Conservation (phyloP, 2,329 filamentous ascomycete genomes). For the Trichoderma brevicompactum region DNA sequence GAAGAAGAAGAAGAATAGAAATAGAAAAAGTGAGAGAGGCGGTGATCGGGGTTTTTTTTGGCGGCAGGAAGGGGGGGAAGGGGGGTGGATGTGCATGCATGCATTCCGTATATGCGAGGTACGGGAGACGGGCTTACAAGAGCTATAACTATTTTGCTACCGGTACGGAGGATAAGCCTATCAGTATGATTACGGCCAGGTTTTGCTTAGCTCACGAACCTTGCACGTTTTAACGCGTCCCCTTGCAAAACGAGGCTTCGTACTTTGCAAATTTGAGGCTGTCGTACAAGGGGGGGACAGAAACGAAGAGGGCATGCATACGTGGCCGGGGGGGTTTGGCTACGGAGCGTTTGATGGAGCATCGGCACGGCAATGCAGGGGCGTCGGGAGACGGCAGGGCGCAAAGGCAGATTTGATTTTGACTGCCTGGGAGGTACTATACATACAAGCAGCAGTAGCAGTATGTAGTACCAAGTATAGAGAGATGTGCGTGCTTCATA, state of each 20-base stretch:
- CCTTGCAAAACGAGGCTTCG: neutral
- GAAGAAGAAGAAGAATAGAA: neutral
- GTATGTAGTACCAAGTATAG: no score
- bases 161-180: neutral
- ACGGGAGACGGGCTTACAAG: no score
- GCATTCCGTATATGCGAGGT: neutral
- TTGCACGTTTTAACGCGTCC: no score
- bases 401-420: neutral
- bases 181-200: no score
- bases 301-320: slow-evolving; percentile 1
- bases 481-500: no score
- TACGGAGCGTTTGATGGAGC: neutral
- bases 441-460: no score
- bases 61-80: neutral
- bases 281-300: slow-evolving; percentile 3
- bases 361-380: slow-evolving; percentile 13
- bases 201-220: no score
- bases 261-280: neutral
- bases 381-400: neutral
- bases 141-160: neutral
- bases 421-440: no score
- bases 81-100: neutral
- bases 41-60: neutral
- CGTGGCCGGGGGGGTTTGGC: neutral
- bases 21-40: neutral